A percentile compares a stretch with the other conserved stretches of the same genome.
Evolutionary conservation across 2,329 filamentous ascomycete genomes (phyloP).

Genomic region (Cryphonectria japonica): DNA sequence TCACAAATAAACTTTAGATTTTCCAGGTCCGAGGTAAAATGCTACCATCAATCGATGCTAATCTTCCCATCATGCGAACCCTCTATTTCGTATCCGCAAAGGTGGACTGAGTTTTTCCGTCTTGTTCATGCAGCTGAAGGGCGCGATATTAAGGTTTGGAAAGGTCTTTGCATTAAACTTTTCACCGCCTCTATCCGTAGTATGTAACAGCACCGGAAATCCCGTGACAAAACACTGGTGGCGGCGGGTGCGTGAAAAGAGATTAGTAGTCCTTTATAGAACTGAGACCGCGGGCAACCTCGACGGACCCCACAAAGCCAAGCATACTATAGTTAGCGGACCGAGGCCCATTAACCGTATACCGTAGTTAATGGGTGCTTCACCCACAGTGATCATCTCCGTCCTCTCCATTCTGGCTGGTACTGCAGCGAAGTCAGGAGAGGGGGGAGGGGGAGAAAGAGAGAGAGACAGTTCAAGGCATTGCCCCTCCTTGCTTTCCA

Average conservation of each 20-base stretch:
- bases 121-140: background rate
- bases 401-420: background rate
- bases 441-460: background rate
- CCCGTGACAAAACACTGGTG: background rate
- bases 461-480: no score
- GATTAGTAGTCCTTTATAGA: conserved; percentile 4
- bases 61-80: background rate
- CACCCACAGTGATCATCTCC: background rate
- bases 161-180: background rate
- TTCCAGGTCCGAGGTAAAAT: background rate
- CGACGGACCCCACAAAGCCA: background rate
- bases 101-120: background rate
- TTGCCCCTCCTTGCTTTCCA: no score
- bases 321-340: background rate
- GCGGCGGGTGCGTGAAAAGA: background rate
- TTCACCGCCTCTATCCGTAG: background rate
- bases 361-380: background rate
- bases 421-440: background rate
- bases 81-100: background rate
- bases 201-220: background rate
- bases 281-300: background rate
- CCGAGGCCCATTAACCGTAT: background rate
- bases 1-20: background rate
- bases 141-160: background rate
- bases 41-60: background rate